Evolutionary conservation across 352 stramenopile genomes (phyloP), one percentile per base, ranked within the genome.

Genomic region (Globisporangium rhizosaccharum): DNA sequence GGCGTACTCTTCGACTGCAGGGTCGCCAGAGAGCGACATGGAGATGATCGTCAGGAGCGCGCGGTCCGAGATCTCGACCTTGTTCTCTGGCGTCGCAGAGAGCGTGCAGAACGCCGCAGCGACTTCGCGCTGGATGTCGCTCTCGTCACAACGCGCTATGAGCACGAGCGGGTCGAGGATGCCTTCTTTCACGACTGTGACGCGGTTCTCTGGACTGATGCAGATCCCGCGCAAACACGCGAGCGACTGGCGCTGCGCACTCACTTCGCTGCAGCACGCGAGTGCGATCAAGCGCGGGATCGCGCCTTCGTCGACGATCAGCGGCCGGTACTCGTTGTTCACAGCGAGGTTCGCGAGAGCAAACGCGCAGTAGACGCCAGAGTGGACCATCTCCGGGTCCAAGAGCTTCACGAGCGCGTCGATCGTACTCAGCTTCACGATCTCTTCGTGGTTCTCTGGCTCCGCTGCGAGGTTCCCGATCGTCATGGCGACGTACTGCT

Each of bases 391-490:
- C 54, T 93, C 91, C 3, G 92, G 85, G 52, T 97, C 91, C 3
- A 99, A 59, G 20, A 98, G 79, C 58, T 84, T 91, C 20, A 98
- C 87, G 5, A 98, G 73, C n/a, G 89, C 71, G 51, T 84, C 75
- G 39, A 98, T 96, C 5, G 82, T 82, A 44, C 84, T 79, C 4
- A 95, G 65, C 57, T 98, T 94, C 25, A 97, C 87, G 49, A 99
- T 96, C 30, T 97, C 88, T 63, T 98, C 92, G 66, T 98, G 96
- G 56, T 95, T 98, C 36, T 96, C 90, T 0, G 88, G 84, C 48
- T 99, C 93, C 11, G 93, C 93, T 2, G 96, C 90, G 51, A 99
- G 62, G 63, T 99, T 99, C 7, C 96, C 96, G 42, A 99, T 75
- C 15, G 84, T 84, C 92, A 99, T 98, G 2, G 96, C 96, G 30